Percentiles rank a stretch among this genome's conserved stretches.
Conservation (phyloP, 768 basidiomycete species). For the Podaxis sp. region DNA sequence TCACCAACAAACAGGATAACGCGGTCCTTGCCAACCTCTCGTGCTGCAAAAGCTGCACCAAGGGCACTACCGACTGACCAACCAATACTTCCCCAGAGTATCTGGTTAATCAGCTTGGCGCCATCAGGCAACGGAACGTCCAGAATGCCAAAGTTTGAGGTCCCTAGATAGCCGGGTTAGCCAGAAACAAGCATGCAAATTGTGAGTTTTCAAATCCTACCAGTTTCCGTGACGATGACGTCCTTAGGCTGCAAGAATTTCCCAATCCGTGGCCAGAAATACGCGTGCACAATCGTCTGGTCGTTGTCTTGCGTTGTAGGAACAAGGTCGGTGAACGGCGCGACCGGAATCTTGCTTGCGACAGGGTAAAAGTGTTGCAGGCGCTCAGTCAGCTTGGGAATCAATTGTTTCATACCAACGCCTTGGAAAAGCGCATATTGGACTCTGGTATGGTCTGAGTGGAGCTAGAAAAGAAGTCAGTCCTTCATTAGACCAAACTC, state of each 20-base stretch:
- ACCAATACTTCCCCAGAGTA: constrained; percentile 92
- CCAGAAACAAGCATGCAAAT: too few relatives aligned
- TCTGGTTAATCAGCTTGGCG: constrained; percentile 66
- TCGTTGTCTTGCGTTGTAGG: constrained; percentile 47
- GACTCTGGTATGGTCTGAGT: constrained; percentile 70
- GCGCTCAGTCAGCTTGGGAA: constrained; percentile 67
- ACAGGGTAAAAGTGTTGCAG: constrained; percentile 40
- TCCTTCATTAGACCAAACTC: neutral
- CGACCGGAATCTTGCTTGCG: constrained; percentile 47
- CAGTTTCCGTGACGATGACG: constrained; percentile 88
- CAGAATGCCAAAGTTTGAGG: constrained; percentile 82
- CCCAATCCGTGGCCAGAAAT: constrained; percentile 81
- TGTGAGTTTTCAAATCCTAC: constrained; percentile 27
- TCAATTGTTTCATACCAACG: constrained; percentile 76
- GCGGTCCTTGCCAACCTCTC: constrained; percentile 58
- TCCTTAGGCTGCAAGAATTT: constrained; percentile 71
- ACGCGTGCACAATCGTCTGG: constrained; percentile 68
- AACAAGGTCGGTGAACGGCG: constrained; percentile 39
- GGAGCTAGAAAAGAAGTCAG: constrained; percentile 47
- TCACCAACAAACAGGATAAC: constrained; percentile 87
- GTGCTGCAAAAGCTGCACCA: constrained; percentile 79
- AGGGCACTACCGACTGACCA: constrained; percentile 78
- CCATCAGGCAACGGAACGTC: constrained; percentile 78
- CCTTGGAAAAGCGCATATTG: constrained; percentile 62
- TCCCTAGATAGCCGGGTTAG: constrained; percentile 39